Evolutionary conservation across 306 rosid species (phyloP).

Genomic region (Cicer yamashitae): DNA sequence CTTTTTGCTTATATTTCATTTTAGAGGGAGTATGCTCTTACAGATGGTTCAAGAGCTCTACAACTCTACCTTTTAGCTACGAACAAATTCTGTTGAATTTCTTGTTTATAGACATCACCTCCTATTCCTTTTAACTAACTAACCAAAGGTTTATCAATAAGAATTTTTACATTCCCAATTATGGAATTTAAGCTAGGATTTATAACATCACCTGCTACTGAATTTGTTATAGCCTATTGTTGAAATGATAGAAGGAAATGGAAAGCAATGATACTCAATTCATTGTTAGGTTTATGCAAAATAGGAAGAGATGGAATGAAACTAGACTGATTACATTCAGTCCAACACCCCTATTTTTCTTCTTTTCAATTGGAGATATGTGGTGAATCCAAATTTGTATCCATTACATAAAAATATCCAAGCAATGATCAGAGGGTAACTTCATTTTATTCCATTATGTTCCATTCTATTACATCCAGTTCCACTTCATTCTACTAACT

Average conservation of each 20-base stretch:
- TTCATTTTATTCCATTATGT: neutral
- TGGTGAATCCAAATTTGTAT: neutral
- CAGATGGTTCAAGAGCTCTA: neutral
- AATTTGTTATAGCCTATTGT: constrained; percentile 13
- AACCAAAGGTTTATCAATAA: neutral
- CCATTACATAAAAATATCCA: too few relatives aligned
- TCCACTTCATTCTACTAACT: neutral
- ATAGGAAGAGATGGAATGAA: neutral
- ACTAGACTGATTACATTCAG: neutral
- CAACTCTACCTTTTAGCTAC: neutral
- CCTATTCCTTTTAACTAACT: neutral
- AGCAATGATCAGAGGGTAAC: neutral
- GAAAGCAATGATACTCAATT: neutral
- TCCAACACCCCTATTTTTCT: neutral
- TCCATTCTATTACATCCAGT: neutral
- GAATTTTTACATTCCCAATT: neutral
- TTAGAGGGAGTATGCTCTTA: neutral
- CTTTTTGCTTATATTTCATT: too few relatives aligned
- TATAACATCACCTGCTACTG: neutral
- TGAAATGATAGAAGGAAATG: neutral
- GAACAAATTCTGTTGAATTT: neutral
- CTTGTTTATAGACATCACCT: neutral
- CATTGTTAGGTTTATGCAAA: neutral
- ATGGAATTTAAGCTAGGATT: neutral
- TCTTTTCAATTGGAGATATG: neutral